A percentile compares a stretch with the other conserved stretches of the same genome.
phyloP scores from a whole-genome alignment of 352 stramenopile genomes.

The Phytophthora pini region DNA sequence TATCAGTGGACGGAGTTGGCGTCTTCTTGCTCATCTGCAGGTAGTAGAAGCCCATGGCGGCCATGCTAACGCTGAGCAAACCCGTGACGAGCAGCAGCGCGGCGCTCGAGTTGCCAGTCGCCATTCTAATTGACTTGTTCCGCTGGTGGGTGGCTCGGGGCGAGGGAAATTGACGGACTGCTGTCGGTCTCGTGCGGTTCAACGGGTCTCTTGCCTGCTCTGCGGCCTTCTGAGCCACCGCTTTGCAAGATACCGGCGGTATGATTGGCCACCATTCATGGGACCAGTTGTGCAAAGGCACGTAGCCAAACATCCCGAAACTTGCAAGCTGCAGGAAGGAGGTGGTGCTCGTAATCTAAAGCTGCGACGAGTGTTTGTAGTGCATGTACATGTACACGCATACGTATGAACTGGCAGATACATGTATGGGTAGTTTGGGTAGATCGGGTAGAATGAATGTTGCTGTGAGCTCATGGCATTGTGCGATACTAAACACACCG shows the following conservation, averaged over 20 bases:
- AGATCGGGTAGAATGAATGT: background rate
- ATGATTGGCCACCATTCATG: conserved; percentile 9
- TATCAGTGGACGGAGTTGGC: background rate
- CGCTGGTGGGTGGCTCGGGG: conserved; percentile 12
- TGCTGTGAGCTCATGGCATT: background rate
- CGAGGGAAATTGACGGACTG: conserved; percentile 27
- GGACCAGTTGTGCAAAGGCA: background rate
- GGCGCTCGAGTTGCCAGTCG: conserved; percentile 36
- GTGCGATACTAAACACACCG: conserved; percentile 3
- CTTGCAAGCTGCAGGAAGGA: conserved; percentile 2
- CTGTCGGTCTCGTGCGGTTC: background rate
- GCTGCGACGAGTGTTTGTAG: no score
- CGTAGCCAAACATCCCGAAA: background rate
- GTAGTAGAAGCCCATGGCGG: conserved; percentile 65
- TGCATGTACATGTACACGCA: background rate
- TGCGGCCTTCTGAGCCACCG: conserved; percentile 12
- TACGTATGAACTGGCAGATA: background rate
- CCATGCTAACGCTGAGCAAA: conserved; percentile 65
- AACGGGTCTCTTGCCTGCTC: conserved; percentile 13
- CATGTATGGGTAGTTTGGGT: background rate
- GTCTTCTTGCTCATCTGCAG: conserved; percentile 47
- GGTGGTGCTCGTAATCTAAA: background rate
- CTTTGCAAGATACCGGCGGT: conserved; percentile 22
- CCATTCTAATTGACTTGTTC: conserved; percentile 40
- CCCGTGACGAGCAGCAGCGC: conserved; percentile 68